Evolutionary conservation across 1,284 basidiomycete genomes (phyloP), one percentile per base, ranked within the genome.

Genomic region (Anthracocystis setariae): DNA sequence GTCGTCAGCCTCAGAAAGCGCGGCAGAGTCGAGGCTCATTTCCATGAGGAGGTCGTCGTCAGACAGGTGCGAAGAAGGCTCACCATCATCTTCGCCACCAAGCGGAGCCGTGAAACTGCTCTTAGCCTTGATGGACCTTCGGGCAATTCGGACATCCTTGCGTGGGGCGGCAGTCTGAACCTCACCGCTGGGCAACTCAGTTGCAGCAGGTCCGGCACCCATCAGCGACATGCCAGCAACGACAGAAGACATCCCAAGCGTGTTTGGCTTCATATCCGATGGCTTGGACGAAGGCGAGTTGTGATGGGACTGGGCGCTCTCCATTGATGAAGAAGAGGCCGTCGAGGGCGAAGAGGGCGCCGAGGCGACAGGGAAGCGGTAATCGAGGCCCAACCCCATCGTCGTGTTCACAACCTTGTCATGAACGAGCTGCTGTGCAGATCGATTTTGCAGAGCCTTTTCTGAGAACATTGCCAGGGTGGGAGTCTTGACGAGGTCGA

Each of bases 31-130:
- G 25, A 69, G 51, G 12, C 56, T 56, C 54, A 71, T 57, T 39
- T 71, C 58, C 39, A 65, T 45, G 2, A 55, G 49, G 24, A 71
- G 39, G 25, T 77, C 75, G 23, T 69, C 56, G 5, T 72, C 66
- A 8, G 70, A 75, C 18, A 75, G 51, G 54, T 75, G 73, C 4
- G 75, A 75, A 18, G 75, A 75, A 12, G 73, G 75, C 25, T 60
- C 47, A 12, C 68, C 68, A n/a, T 53, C 49, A 9, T 20, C 49
- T 24, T 57, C 43, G 21, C 50, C 32, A 20, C 42, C 33, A 45
- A 45, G 45, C 5, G 51, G 20, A 21, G 52, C 33, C 15, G 52
- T 37, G 2, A 37, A 39, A 44, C 46, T 48, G 29, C 35, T 33
- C 18, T 38, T 44, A 20, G 27, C 42, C 17, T 27, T 47, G 15